phyloP scores from a whole-genome alignment of 2,329 filamentous ascomycete species.

The Juglanconis sp. region DNA sequence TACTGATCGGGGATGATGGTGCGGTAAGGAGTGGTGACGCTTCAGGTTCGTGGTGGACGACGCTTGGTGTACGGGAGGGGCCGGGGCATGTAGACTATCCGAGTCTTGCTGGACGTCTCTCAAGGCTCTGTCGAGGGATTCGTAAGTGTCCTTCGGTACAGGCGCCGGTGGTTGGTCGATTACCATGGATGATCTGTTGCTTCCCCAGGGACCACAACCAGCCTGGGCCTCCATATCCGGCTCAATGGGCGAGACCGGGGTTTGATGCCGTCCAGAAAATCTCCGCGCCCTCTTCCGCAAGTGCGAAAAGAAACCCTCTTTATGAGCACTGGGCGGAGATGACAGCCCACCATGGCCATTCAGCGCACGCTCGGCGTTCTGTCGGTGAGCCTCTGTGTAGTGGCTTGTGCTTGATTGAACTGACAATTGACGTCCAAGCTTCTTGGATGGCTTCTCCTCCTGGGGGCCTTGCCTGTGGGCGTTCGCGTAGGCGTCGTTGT shows the following conservation, averaged over 20 bases:
- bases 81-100: slow-evolving; percentile 42
- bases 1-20: slow-evolving; percentile 60
- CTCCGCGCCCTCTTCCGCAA: slow-evolving; percentile 88
- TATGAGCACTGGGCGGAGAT: slow-evolving; percentile 75
- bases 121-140: slow-evolving; percentile 58
- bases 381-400: slow-evolving; percentile 83
- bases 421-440: slow-evolving; percentile 91
- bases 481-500: slow-evolving; percentile 47
- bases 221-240: slow-evolving; percentile 93
- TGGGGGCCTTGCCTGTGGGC: slow-evolving; percentile 35
- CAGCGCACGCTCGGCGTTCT: slow-evolving; percentile 85
- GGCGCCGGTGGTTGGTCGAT: slow-evolving; percentile 57
- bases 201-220: slow-evolving; percentile 85
- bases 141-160: slow-evolving; percentile 53
- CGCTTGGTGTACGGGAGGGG: slow-evolving; percentile 53
- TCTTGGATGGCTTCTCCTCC: slow-evolving; percentile 73
- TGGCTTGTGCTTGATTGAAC: slow-evolving; percentile 90
- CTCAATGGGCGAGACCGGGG: slow-evolving; percentile 70
- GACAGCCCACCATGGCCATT: slow-evolving; percentile 75
- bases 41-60: slow-evolving; percentile 54
- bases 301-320: slow-evolving; percentile 98
- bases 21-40: slow-evolving; percentile 62
- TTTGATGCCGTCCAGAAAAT: slow-evolving; percentile 87
- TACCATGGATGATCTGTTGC: slow-evolving; percentile 79
- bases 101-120: slow-evolving; percentile 50